Conservation (phyloP, 495 filamentous ascomycete species). For the Hypoxylon cercidicola region DNA sequence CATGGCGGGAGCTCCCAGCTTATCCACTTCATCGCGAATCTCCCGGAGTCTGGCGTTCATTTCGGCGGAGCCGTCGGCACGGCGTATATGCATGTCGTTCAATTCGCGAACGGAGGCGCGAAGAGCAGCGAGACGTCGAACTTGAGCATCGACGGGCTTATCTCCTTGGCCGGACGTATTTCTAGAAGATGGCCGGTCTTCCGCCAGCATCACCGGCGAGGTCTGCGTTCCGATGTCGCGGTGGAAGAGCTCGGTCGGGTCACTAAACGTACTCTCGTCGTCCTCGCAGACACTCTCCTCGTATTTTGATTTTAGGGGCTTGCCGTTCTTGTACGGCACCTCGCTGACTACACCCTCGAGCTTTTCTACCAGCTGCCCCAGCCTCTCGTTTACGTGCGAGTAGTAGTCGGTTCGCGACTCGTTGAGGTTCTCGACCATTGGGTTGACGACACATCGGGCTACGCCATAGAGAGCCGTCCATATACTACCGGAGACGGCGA, state of each 20-base stretch:
- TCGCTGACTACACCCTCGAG: constrained; percentile 77
- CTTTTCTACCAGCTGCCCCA: constrained; percentile 75
- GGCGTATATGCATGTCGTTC: constrained; percentile 53
- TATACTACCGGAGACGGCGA: constrained; percentile 78
- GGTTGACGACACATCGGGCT: constrained; percentile 80
- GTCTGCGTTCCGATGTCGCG: constrained; percentile 91
- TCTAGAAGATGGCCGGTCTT: constrained; percentile 52
- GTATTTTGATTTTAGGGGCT: constrained; percentile 23
- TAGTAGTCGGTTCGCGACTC: constrained; percentile 85
- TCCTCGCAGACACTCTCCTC: constrained; percentile 43
- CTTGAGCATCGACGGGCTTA: constrained; percentile 53
- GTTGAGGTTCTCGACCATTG: constrained; percentile 81
- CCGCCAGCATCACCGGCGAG: constrained; percentile 55
- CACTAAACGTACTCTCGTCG: constrained; percentile 58
- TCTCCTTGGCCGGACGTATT: constrained; percentile 53
- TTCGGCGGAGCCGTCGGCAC: constrained; percentile 50
- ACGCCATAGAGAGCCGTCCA: constrained; percentile 81
- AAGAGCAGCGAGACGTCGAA: constrained; percentile 46
- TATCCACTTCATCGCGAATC: constrained; percentile 59
- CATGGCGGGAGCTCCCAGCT: constrained; percentile 50
- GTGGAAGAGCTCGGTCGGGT: constrained; percentile 89
- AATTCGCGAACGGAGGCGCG: constrained; percentile 64
- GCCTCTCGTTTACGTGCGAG: constrained; percentile 68
- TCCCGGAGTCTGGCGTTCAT: constrained; percentile 57
- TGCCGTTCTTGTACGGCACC: constrained; percentile 48